Base-by-base conservation (phyloP, 1,284 basidiomycete genomes). In the Abortiporus biennis region DNA sequence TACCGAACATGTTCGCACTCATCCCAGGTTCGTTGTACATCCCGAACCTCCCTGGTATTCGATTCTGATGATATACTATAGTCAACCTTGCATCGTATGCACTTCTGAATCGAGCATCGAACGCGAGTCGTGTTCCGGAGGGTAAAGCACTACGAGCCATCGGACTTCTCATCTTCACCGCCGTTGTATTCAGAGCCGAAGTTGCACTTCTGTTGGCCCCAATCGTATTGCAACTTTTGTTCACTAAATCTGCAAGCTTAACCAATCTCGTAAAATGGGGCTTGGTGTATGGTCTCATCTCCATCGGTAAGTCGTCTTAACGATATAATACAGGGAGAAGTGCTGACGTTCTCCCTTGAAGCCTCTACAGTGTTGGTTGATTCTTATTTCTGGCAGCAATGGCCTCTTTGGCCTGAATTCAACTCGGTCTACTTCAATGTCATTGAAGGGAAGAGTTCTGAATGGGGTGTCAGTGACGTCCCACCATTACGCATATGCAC, bases 1-100 rank as follows among this genome's bases (percentile, higher is more conserved):
- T 97, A 12, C 94, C 95, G 0, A 99, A 99, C 61, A 94, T 93
- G 78, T 80, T 93, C 48, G 92, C 92, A 3, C 68, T 95, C 15
- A 71, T 87, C 6, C 78, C 83, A 40, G 84, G 91, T 93, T 50
- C 40, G 75, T 58, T 16, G 38, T 27, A 17, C 29, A 16, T 35
- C 35, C 27, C 21, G 22, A 15, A 23, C 9, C 29, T 15, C 44
- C 19, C 24, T 16, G 31, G 8, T n/a, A 19, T 25, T 12, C 16
- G 15, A 31, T 4, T n/a, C n/a, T n/a, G n/a, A n/a, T n/a, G n/a
- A n/a, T 9, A 36, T 17, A 11, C 17, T 21, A 17, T 49, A 88
- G 81, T 87, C 40, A 84, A 84, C 48, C n/a, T 84, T 13, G 76
- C 85, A 0, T 62, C 75, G 8, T 80, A 67, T 34, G 53, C 78